These are phyloP conservation scores for Fragaria nilgerrensis DNA, from an alignment of 306 rosid genomes.

Conservation along the genomic window DNA sequence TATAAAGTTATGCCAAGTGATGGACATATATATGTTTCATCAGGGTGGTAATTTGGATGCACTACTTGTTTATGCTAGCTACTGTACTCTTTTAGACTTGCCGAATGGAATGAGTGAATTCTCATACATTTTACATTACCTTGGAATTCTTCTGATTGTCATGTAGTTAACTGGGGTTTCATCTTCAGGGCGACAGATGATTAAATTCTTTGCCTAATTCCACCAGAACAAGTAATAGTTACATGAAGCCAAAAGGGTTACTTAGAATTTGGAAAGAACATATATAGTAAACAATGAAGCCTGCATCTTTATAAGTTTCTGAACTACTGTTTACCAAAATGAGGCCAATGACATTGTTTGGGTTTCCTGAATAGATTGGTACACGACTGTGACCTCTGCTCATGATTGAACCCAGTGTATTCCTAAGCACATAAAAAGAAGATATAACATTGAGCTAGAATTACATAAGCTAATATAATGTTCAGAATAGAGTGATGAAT, in stretches of 20 bases:
- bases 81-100: background rate
- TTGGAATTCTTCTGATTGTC: conserved; percentile 67
- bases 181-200: conserved; percentile 66
- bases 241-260: background rate
- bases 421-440: conserved; percentile 40
- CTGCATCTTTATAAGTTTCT: background rate
- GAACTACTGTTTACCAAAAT: conserved; percentile 53
- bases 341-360: conserved; percentile 62
- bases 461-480: background rate
- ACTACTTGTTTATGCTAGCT: background rate
- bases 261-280: background rate
- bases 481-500: background rate
- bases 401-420: conserved; percentile 56
- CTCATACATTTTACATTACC: conserved; percentile 32
- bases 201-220: conserved; percentile 60
- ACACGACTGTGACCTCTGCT: conserved; percentile 75
- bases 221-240: background rate
- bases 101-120: background rate
- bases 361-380: conserved; percentile 54
- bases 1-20: background rate
- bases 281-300: background rate
- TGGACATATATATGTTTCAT: background rate
- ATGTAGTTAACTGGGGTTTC: conserved; percentile 65
- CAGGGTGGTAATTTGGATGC: background rate
- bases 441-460: background rate